Base-by-base conservation (phyloP, 2,329 filamentous ascomycete species). In the Ascochyta koolunga region DNA sequence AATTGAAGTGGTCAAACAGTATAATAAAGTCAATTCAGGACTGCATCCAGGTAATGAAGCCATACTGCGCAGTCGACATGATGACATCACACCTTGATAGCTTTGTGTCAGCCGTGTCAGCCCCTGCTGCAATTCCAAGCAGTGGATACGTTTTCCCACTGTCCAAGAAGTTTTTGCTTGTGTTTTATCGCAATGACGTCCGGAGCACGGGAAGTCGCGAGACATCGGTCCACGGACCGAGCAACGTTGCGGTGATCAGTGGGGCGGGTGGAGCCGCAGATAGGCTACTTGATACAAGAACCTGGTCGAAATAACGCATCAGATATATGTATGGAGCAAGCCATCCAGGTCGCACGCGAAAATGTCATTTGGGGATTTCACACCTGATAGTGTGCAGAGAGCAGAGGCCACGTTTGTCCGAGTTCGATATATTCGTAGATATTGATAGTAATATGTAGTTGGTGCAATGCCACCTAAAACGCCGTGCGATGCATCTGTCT, bases 71-170 rank as follows among this genome's bases (percentile, higher is more conserved):
- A 31, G 11, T 49, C 59, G 56, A 56, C 56, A 60, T 58, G 9
- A 58, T 60, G 59, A 61, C 61, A 61, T 64, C 59, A 63, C 47
- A 38, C 31, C 29, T 29, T 42, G 37, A 21, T 44, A 32, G 15
- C 11, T 29, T 11, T 42, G 21, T 31, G 15, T 33, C n/a, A 10
- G n/a, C 51, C 33, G 35, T 37, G 15, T 39, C 25, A 40, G 44
- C 39, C 15, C 37, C 35, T 18, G 27, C 45, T 38, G 13, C 50
- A 37, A 38, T 37, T 38, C 44, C 42, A 43, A 31, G 35, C 27
- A 43, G 29, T 52, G 42, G 40, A 38, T 50, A 54, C 49, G 19
- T 11, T 11, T 39, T 36, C 19, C 41, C 45, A 50, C 41, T 46
- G 16, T 45, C 25, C n/a, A 50, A 41, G 36, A 42, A 51, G 43